Evolutionary conservation across 2,329 filamentous ascomycete genomes (phyloP).

Genomic region (Coleophoma eucalyptorum): DNA sequence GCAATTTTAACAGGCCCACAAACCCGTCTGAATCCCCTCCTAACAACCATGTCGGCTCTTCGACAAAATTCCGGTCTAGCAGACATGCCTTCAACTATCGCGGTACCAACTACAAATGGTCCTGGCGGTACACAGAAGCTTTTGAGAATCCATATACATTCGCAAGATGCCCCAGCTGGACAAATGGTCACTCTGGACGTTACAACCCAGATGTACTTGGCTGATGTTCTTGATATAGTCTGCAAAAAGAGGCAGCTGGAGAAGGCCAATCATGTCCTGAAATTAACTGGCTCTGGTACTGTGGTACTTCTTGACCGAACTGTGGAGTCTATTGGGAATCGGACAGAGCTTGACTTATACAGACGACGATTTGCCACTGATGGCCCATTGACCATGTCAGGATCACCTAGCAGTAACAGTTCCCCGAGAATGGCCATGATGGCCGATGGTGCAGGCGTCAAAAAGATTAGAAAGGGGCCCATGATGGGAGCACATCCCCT

Average conservation of each 20-base stretch:
- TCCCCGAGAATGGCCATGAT: slow-evolving; percentile 61
- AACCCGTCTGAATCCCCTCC: slow-evolving; percentile 50
- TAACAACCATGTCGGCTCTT: slow-evolving; percentile 51
- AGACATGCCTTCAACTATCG: slow-evolving; percentile 46
- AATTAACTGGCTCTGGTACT: slow-evolving; percentile 69
- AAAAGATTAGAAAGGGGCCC: slow-evolving; percentile 48
- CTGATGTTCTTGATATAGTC: slow-evolving; percentile 74
- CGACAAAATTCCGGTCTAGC: slow-evolving; percentile 50
- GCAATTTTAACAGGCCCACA: slow-evolving; percentile 29
- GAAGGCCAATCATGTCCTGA: slow-evolving; percentile 75
- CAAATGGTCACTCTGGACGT: slow-evolving; percentile 71
- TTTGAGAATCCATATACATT: slow-evolving; percentile 67
- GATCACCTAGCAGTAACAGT: slow-evolving; percentile 61
- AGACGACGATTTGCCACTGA: slow-evolving; percentile 73
- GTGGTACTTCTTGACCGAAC: slow-evolving; percentile 74
- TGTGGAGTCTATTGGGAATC: slow-evolving; percentile 73
- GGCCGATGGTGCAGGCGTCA: slow-evolving; percentile 35
- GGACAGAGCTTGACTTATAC: slow-evolving; percentile 71
- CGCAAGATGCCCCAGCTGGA: slow-evolving; percentile 66
- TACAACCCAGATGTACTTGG: slow-evolving; percentile 79
- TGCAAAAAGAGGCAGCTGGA: slow-evolving; percentile 76
- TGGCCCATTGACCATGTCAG: slow-evolving; percentile 62
- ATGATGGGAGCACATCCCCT: slow-evolving; percentile 62
- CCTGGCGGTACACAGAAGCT: slow-evolving; percentile 65
- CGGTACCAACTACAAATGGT: slow-evolving; percentile 31